Percentiles rank a stretch among this genome's conserved stretches.
Evolutionary conservation across 1,284 basidiomycete genomes (phyloP).

Genomic region (Leucoagaricus sp.): DNA sequence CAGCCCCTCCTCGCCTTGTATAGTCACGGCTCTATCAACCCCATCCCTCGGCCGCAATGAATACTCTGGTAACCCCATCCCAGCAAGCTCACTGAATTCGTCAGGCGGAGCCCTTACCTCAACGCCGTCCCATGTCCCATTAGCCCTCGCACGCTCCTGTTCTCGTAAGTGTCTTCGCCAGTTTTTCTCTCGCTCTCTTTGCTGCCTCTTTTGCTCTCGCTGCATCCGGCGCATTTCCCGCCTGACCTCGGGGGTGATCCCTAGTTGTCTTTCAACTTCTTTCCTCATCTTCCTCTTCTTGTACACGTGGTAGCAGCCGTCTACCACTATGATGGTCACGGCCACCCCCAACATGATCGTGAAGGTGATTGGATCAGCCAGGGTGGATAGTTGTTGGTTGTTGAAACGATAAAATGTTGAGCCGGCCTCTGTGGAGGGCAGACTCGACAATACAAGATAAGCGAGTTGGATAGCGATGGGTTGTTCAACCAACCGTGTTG

Average conservation of each 20-base stretch:
- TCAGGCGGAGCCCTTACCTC: not conserved
- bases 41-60: slow-evolving; percentile 1
- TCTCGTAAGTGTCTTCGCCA: not conserved
- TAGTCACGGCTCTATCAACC: not conserved
- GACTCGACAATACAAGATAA: too few relatives aligned
- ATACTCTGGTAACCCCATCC: slow-evolving; percentile 3
- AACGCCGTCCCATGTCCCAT: not conserved
- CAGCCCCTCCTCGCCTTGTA: not conserved
- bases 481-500: too few relatives aligned
- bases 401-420: too few relatives aligned
- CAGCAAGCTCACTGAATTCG: not conserved
- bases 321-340: slow-evolving; percentile 5
- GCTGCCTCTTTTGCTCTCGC: not conserved
- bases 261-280: not conserved
- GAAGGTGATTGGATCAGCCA: slow-evolving; percentile 10
- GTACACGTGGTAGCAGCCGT: slow-evolving; percentile 6
- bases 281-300: slow-evolving; percentile 4
- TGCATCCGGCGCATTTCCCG: not conserved
- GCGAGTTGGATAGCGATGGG: too few relatives aligned
- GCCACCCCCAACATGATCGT: slow-evolving; percentile 8
- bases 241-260: not conserved
- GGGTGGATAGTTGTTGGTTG: not conserved
- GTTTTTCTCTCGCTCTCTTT: not conserved
- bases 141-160: not conserved
- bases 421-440: too few relatives aligned